Evolutionary conservation across 495 filamentous ascomycete species (phyloP), one percentile per base, ranked within the genome.

Genomic region (Aspergillus bridgeri): DNA sequence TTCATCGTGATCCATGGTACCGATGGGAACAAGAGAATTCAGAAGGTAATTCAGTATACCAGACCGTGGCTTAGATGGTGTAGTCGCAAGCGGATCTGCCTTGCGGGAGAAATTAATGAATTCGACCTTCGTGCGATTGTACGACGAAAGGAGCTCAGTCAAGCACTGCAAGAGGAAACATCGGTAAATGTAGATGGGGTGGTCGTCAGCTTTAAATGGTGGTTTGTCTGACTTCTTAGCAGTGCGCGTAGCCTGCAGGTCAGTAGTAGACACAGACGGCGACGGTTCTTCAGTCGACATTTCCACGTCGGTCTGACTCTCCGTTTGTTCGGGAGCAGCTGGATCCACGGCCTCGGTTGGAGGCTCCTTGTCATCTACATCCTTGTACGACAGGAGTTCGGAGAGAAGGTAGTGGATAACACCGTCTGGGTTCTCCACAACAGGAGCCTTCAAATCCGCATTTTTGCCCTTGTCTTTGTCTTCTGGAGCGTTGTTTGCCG

Each of bases 91-190:
- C 5, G 91, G 89, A 57, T 90, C 89, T 19, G 89, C 87, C 64
- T 90, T 90, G 58, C 94, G 86, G 51, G 93, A 96, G 77, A 96
- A 98, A 67, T 97, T 97, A 71, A 99, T 96, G 68, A 99, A 99
- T 65, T 99, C 95, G 20, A 98, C 81, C 78, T 99, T 99, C 42
- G 91, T 87, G 24, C 92, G 87, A 58, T 91, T 96, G 75, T 96
- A 98, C 64, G 86, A 93, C 43, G 87, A 86, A n/a, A 99, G 79
- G 18, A 99, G 81, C 69, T 99, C 94, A 0, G 92, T 88, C 29
- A 99, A 78, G 65, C 93, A 96, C 67, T 96, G 90, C 43, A 99
- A 80, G 54, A 99, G 79, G 77, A 98, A 96, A 76, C 91, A 96
- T 20, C 95, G 85, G 65, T 98, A 99, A 56, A 96, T 87, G 71